Percentiles rank a stretch among this genome's conserved stretches.
Evolutionary conservation across 2,329 filamentous ascomycete genomes (phyloP).

Genomic region (Talaromyces sp.): DNA sequence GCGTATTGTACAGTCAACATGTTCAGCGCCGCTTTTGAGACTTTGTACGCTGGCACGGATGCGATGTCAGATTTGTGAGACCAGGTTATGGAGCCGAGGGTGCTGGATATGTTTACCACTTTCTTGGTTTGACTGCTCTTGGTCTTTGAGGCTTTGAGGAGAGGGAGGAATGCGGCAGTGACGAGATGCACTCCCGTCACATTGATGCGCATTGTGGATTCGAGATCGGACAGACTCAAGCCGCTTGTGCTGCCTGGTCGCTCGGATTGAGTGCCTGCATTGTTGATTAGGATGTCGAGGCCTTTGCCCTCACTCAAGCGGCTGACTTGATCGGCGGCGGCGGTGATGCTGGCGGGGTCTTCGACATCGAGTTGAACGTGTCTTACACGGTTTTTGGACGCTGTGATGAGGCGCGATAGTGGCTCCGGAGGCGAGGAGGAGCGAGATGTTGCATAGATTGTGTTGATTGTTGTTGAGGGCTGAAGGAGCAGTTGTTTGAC

Average conservation of each 20-base stretch:
- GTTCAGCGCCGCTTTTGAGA: constrained; percentile 50
- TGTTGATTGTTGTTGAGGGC: constrained; percentile 3
- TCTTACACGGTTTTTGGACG: neutral
- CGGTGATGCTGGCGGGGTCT: neutral
- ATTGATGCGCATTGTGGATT: constrained; percentile 37
- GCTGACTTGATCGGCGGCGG: neutral
- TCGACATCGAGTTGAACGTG: constrained; percentile 9
- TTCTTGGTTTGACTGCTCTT: constrained; percentile 31
- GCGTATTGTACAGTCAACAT: constrained; percentile 44
- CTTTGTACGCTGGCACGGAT: constrained; percentile 41
- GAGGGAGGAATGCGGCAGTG: constrained; percentile 35
- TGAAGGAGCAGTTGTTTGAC: neutral
- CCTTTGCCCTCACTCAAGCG: neutral
- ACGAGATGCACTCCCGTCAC: constrained; percentile 38
- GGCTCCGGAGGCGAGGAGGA: neutral
- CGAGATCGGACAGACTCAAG: neutral
- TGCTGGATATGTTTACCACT: constrained; percentile 41
- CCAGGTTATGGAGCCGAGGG: constrained; percentile 39
- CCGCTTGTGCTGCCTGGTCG: neutral
- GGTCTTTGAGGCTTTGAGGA: constrained; percentile 31
- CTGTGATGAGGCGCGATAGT: neutral
- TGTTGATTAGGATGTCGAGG: constrained; percentile 15
- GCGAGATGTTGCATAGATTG: constrained; percentile 12
- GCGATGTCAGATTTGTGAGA: constrained; percentile 21
- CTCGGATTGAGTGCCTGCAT: constrained; percentile 9